Evolutionary conservation across 78 protist species (phyloP).

Genomic region (Speleostelium caveatum): DNA sequence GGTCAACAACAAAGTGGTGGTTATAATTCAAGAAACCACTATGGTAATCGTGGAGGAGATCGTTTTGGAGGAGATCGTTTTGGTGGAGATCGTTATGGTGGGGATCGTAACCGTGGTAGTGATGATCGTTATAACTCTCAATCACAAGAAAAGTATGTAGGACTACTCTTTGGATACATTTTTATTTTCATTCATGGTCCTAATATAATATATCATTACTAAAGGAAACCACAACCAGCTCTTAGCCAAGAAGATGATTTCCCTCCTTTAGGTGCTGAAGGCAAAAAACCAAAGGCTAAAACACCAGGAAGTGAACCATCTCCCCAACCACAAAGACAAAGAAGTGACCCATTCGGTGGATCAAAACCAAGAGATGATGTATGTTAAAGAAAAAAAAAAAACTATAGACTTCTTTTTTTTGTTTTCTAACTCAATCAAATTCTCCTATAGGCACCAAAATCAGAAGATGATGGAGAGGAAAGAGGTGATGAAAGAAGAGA

Average conservation of each 20-base stretch:
- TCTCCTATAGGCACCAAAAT: neutral
- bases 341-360: slow-evolving; percentile 54
- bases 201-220: no score
- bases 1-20: neutral
- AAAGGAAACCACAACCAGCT: no score
- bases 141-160: neutral
- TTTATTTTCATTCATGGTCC: no score
- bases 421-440: neutral
- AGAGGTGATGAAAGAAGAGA: slow-evolving; percentile 1
- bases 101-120: neutral
- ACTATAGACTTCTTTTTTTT: neutral
- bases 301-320: slow-evolving; percentile 28
- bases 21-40: neutral
- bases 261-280: slow-evolving; percentile 66
- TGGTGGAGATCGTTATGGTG: neutral
- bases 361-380: slow-evolving; percentile 36
- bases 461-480: neutral
- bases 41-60: neutral
- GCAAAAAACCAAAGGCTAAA: slow-evolving; percentile 3
- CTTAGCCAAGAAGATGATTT: slow-evolving; percentile 50
- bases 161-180: neutral
- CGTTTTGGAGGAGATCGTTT: neutral
- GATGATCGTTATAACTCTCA: neutral
- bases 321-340: neutral
- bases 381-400: neutral